Evolutionary conservation across 306 rosid genomes (phyloP), one percentile per base, ranked within the genome.

Genomic region (Castanopsis chinensis): DNA sequence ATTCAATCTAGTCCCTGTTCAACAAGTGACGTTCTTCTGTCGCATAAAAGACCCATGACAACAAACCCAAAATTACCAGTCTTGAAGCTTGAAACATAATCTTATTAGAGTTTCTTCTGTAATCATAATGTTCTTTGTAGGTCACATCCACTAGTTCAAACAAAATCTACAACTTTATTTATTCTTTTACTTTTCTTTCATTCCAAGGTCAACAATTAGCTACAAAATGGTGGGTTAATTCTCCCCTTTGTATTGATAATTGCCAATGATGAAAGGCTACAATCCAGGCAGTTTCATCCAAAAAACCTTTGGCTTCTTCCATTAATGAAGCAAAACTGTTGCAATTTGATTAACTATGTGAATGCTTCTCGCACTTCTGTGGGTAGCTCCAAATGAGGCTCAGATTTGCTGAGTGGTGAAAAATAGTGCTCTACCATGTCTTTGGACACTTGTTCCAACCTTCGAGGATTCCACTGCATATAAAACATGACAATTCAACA

Each of bases 381-480:
- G 32, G 93, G 97, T 19, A 92, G 86, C 70, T 90, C 97, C 8
- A 95, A 80, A 72, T 83, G 94, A 51, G 98, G 88, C 87, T 95
- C 99, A 56, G 45, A 70, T 64, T 85, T 91, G 63, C 83, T 87
- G 3, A 89, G 73, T 61, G 89, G 92, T 77, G 82, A 85, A 78
- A 95, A 95, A 85, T 90, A 95, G 21, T 82, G 90, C 76, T 86
- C 91, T 79, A 95, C 97, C 97, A 92, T 89, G 75, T 92, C 98
- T 78, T 79, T 56, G 51, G 95, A 87, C 61, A 95, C 97, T 85
- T 80, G 87, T 51, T 90, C 97, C 79, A 92, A 78, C 20, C 82
- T 92, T 18, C 96, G 95, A 83, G 99, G 99, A 87, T 95, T 87
- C 99, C 99, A 92, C 97, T 92, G 95, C 81, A 86, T 60, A 75